Evolutionary conservation across 2,329 filamentous ascomycete genomes (phyloP).

Genomic region (Aspergillus quadrilineatus): DNA sequence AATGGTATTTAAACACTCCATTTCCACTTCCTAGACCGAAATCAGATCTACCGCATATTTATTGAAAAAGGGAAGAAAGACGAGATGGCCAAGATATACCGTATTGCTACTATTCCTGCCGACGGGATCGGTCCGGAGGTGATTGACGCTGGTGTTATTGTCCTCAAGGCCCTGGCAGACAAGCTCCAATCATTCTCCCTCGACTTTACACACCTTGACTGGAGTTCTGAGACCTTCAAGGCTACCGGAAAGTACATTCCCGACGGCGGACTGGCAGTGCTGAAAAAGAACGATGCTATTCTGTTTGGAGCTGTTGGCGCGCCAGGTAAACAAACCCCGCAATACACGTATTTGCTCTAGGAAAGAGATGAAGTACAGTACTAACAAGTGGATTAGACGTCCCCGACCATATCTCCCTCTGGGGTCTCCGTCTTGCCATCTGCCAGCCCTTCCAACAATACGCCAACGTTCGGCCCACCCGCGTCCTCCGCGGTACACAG

Average conservation of each 20-base stretch:
- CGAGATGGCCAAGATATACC: constrained; percentile 35
- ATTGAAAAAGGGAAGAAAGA: neutral
- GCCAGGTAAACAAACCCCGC: constrained; percentile 42
- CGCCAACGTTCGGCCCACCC: constrained; percentile 65
- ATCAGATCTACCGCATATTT: neutral
- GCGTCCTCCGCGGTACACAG: constrained; percentile 59
- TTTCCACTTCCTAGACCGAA: neutral
- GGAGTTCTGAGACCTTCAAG: constrained; percentile 67
- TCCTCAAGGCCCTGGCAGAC: constrained; percentile 49
- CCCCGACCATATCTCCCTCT: constrained; percentile 66
- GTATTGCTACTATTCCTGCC: constrained; percentile 65
- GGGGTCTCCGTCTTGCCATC: constrained; percentile 66
- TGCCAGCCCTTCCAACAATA: constrained; percentile 68
- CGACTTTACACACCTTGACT: constrained; percentile 63
- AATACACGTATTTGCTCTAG: neutral
- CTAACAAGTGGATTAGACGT: constrained; percentile 46
- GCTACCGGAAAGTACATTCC: constrained; percentile 65
- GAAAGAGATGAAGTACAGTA: neutral
- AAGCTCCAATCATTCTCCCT: constrained; percentile 59
- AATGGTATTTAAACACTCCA: constrained; percentile 5
- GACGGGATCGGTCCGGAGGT: constrained; percentile 71
- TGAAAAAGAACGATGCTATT: constrained; percentile 63
- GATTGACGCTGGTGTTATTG: constrained; percentile 62
- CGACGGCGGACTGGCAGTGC: constrained; percentile 56
- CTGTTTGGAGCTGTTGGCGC: constrained; percentile 68